Base-by-base conservation (phyloP, 129 eudicot species). In the Centella asiatica region DNA sequence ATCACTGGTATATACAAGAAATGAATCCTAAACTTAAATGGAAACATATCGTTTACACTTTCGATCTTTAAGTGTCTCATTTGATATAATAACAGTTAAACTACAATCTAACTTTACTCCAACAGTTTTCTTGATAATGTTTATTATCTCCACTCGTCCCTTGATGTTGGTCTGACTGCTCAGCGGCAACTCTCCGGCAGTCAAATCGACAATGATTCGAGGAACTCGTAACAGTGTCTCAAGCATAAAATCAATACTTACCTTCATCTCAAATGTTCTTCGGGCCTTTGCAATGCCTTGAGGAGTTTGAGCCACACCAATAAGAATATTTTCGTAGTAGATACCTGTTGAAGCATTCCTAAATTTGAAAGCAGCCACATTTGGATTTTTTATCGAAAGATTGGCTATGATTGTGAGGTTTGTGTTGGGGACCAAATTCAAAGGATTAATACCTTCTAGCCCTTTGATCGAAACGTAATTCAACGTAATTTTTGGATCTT, bases 301-400 rank as follows among this genome's bases (percentile, higher is more conserved):
- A 0, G 63, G 69, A 40, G 17, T 52, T 13, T 7, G 3, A 19
- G 52, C 69, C 23, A 42, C 64, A 1, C 57, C 76, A 6, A 71
- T 40, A 0, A 53, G 47, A 9, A 23, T 10, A 40, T 26, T 67
- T 1, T 44, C 63, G n/a, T 71, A 71, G 11, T 50, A 50, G 3
- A 71, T 17, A 22, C 18, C 14, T 0, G 76, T 63, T 2, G 62
- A 52, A 0, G 62, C 36, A 18, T 52, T 51, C 24, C 44, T 22
- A 57, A 36, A 71, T 49, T 42, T 71, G 28, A 52, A 71, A 2
- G 64, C 42, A 0, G 45, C 76, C 32, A 46, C 76, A 25, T 71
- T 71, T 11, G 76, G 76, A 44, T 71, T 71, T 34, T 71, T 71
- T 17, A 71, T 51, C 2, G 69, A 62, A 8, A 71, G n/a, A 23